Evolutionary conservation across 2,329 filamentous ascomycete genomes (phyloP).

Genomic region (Aspergillus sp.): DNA sequence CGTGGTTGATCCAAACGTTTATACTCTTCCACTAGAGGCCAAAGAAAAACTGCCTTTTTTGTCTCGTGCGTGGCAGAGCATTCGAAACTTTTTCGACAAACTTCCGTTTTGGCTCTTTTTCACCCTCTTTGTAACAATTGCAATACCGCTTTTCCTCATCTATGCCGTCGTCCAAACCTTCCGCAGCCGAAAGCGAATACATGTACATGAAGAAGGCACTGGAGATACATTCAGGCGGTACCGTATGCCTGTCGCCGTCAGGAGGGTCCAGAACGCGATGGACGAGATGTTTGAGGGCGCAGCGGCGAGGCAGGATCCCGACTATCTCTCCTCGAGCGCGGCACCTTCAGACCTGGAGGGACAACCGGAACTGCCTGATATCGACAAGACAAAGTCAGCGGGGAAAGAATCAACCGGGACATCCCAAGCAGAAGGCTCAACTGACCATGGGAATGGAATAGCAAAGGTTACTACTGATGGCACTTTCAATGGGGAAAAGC

Average conservation of each 20-base stretch:
- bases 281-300: slow-evolving; percentile 76
- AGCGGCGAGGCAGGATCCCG: slow-evolving; percentile 66
- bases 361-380: neutral
- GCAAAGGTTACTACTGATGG: neutral
- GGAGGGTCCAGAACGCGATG: slow-evolving; percentile 71
- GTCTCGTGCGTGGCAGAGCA: slow-evolving; percentile 35
- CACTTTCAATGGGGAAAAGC: slow-evolving; percentile 20
- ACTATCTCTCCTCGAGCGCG: slow-evolving; percentile 65
- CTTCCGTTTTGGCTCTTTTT: slow-evolving; percentile 67
- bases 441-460: neutral
- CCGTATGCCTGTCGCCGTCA: slow-evolving; percentile 72
- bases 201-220: slow-evolving; percentile 69
- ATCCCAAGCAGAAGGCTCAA: neutral
- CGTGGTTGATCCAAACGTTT: slow-evolving; percentile 61
- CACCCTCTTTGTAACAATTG: slow-evolving; percentile 71
- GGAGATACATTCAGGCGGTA: slow-evolving; percentile 70
- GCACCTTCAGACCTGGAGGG: slow-evolving; percentile 17
- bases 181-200: slow-evolving; percentile 71
- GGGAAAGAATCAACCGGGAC: neutral
- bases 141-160: slow-evolving; percentile 67
- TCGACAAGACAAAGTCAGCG: neutral
- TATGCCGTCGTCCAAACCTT: slow-evolving; percentile 77
- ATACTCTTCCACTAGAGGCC: slow-evolving; percentile 30
- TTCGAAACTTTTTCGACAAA: slow-evolving; percentile 47
- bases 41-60: slow-evolving; percentile 18